A percentile compares a stretch with the other conserved stretches of the same genome.
Evolutionary conservation across 257 asterid genomes (phyloP).

Genomic region (Solanum gracilifrons): DNA sequence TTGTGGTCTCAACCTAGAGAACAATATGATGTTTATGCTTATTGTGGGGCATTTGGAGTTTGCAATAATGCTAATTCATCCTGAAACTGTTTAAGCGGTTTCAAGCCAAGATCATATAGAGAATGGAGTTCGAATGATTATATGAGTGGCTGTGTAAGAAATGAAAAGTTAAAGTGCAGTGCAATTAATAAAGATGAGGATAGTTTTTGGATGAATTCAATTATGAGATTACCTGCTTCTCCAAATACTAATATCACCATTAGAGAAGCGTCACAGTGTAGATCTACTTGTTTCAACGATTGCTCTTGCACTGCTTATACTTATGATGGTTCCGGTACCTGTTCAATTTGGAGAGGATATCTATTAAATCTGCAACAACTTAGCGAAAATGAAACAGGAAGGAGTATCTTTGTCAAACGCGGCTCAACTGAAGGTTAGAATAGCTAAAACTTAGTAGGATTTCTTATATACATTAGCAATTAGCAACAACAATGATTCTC

Average conservation of each 20-base stretch:
- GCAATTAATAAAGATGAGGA: not conserved
- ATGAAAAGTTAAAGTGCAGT: not conserved
- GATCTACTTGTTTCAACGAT: not conserved
- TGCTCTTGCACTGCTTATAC: constrained; percentile 5
- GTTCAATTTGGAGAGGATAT: not conserved
- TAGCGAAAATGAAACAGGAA: not conserved
- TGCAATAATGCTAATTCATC: constrained; percentile 12
- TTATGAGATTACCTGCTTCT: not conserved
- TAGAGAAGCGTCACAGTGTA: not conserved
- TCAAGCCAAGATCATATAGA: not conserved
- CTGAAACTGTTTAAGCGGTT: constrained; percentile 30
- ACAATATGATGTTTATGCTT: constrained; percentile 26
- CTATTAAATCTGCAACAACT: not conserved
- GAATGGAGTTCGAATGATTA: constrained; percentile 26
- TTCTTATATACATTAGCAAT: not conserved
- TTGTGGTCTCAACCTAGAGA: constrained; percentile 31
- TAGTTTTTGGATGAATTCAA: not conserved
- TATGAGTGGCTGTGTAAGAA: constrained; percentile 27
- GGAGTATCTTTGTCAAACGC: not conserved
- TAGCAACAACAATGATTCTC: not conserved
- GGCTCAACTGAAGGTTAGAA: not conserved
- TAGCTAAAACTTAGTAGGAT: not conserved
- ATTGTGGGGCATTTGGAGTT: constrained; percentile 26
- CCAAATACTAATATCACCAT: not conserved
- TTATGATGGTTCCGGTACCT: not conserved